Conservation (phyloP, 2,329 filamentous ascomycete species). For the Hirsutella minnesotensis region DNA sequence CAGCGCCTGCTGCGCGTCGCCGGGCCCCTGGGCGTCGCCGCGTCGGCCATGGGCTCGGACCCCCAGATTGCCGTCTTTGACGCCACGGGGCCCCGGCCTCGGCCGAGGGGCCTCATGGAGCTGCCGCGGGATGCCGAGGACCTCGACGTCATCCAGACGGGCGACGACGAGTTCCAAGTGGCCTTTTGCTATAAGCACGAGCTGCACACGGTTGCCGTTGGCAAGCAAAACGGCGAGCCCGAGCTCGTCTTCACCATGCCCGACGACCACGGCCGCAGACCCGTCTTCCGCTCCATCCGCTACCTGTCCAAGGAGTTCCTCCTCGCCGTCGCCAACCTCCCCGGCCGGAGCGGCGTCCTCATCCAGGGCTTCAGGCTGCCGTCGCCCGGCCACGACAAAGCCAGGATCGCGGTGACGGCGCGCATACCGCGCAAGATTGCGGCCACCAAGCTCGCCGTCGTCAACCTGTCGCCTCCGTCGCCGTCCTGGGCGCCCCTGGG, state of each 20-base stretch:
- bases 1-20: constrained; percentile 47
- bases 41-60: constrained; percentile 64
- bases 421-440: constrained; percentile 57
- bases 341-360: constrained; percentile 44
- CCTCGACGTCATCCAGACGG: constrained; percentile 53
- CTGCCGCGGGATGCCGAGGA: constrained; percentile 51
- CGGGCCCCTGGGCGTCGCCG: constrained; percentile 61
- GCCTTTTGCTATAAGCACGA: constrained; percentile 70
- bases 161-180: constrained; percentile 53
- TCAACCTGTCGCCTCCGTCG: constrained; percentile 48
- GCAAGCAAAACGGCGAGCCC: constrained; percentile 34
- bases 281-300: constrained; percentile 45
- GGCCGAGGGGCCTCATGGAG: constrained; percentile 35
- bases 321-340: constrained; percentile 45
- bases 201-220: constrained; percentile 55
- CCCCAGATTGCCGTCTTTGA: constrained; percentile 75
- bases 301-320: constrained; percentile 47
- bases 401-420: constrained; percentile 37
- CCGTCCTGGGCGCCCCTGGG: constrained; percentile 38
- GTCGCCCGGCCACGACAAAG: constrained; percentile 21
- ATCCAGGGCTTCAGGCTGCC: constrained; percentile 46
- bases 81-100: constrained; percentile 32
- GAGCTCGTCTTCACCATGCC: constrained; percentile 45
- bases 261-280: constrained; percentile 31
- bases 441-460: constrained; percentile 67